Percentiles rank a stretch among this genome's conserved stretches.
These are phyloP conservation scores for Pleurotus tuoliensis DNA, from an alignment of 768 basidiomycete genomes.

Conservation along the genomic window DNA sequence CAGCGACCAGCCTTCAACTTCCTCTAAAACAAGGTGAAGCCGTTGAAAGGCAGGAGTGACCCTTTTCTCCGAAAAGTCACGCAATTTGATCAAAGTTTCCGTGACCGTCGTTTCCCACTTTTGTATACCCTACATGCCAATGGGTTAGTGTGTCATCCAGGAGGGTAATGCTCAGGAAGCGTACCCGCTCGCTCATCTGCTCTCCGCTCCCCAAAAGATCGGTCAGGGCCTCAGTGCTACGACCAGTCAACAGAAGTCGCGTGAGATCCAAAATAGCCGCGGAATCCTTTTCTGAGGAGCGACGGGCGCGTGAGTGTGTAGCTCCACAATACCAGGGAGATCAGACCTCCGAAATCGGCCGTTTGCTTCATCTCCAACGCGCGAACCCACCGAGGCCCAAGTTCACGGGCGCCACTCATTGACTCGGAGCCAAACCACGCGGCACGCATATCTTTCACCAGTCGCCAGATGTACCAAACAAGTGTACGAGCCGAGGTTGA, in stretches of 20 bases:
- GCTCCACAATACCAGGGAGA: conserved; percentile 7
- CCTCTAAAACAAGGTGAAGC: conserved; percentile 69
- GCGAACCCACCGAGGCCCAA: conserved; percentile 71
- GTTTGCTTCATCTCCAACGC: conserved; percentile 61
- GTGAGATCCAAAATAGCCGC: conserved; percentile 71
- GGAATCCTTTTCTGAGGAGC: conserved; percentile 49
- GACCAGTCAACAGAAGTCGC: conserved; percentile 63
- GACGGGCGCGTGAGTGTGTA: conserved; percentile 9
- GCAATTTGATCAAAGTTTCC: conserved; percentile 67
- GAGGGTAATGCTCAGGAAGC: conserved; percentile 13
- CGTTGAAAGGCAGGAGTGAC: conserved; percentile 75
- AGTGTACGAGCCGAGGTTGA: conserved; percentile 71
- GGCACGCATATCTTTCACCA: conserved; percentile 67
- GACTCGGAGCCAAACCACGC: conserved; percentile 72
- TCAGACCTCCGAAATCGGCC: conserved; percentile 64
- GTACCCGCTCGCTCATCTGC: conserved; percentile 78
- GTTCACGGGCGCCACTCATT: conserved; percentile 61
- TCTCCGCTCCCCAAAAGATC: conserved; percentile 79
- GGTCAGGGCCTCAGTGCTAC: conserved; percentile 61
- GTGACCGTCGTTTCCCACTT: conserved; percentile 79
- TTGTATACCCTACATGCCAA: conserved; percentile 55
- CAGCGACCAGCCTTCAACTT: conserved; percentile 74
- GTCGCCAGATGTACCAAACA: conserved; percentile 65
- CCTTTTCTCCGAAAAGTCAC: conserved; percentile 68
- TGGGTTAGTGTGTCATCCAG: conserved; percentile 15